Evolutionary conservation across 768 basidiomycete species (phyloP), one percentile per base, ranked within the genome.

Genomic region (Hypholoma sublateritium): DNA sequence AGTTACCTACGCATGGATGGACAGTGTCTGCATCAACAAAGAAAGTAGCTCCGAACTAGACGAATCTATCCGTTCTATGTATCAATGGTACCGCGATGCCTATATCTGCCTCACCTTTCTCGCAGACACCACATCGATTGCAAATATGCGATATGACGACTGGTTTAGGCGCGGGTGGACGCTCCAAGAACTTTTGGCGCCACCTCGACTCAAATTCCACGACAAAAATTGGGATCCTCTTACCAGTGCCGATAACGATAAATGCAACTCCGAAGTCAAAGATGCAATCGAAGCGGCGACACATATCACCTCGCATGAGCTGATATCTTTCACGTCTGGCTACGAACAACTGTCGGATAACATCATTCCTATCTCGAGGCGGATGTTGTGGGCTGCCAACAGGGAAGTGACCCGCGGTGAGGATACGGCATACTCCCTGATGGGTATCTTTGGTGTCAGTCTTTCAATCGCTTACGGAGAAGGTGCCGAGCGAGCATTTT

Each of bases 111-210:
- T 51, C 42, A 51, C 50, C 4, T 51, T 25, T 36, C 41, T 57
- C 6, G 41, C 49, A 0, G 56, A 52, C 41, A 51, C 50, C 14
- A 37, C 25, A 5, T 45, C 42, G 1, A 45, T 47, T 35, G 42
- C 12, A 13, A 28, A 52, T 17, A 43, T 57, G 42, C 49, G 49
- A 12, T n/a, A 37, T 11, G 37, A 42, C 44, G 42, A 45, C 28
- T 57, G 56, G 56, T 57, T 57, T 25, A 57, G 24, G 32, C 49
- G 56, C 9, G 56, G 56, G 17, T 57, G 56, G 56, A 57, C 56
- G 3, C 50, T 57, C 12, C 56, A 57, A 28, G 56, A 57, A 43
- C 56, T 57, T 2, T 32, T 57, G 21, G 56, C 56, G 8, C 50
- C 56, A 6, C 16, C 19, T 28, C 24, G 42, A 9, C 13, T 51